Base-by-base conservation (phyloP, 163 green algal species). In the Coccomyxa subellipsoidea region DNA sequence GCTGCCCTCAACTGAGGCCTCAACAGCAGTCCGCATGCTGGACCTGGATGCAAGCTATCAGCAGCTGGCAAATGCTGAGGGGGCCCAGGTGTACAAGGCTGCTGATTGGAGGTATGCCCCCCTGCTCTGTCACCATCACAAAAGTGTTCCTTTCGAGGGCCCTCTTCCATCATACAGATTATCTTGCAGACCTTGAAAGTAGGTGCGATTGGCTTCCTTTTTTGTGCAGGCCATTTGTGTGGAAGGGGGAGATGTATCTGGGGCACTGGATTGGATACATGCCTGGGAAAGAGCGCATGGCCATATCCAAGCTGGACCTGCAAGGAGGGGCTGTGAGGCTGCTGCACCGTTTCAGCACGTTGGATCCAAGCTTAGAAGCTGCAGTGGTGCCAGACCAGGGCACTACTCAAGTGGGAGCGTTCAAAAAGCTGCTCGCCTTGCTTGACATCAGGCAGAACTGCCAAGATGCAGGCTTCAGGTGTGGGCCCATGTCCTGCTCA, bases 181-280 rank as follows among this genome's bases (percentile, higher is more conserved):
- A 12, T 29, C 18, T 18, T 66, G 47, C 47, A 66, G 12, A 18
- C 47, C 47, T 29, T 66, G 12, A 66, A 66, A 29, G 47, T 18
- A 29, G 12, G 12, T 29, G 12, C 18, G 47, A 66, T 18, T 29
- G 12, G 12, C 12, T 18, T 66, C 18, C 18, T 66, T 18, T 66
- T 12, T 66, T 66, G 47, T 34, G 32, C 75, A 80, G 75, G 75
- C 75, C 75, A 32, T 80, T 80, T 69, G 18, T 66, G 75, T 80
- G 75, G 75, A 66, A 25, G 36, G 23, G 23, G 4, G 36, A 80
- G 75, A 15, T 80, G 25, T 69, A 69, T 36, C 36, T 80, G 75
- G 75, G 75, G 8, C 75, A 80, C 75, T 80, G 75, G 75, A 80
- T 66, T 31, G 75, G 10, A 25, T 80, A 54, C 75, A 32, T 69